These are phyloP conservation scores for Rhizophagus clarus DNA, from an alignment of 192 early-diverging fungal species.

Conservation along the genomic window DNA sequence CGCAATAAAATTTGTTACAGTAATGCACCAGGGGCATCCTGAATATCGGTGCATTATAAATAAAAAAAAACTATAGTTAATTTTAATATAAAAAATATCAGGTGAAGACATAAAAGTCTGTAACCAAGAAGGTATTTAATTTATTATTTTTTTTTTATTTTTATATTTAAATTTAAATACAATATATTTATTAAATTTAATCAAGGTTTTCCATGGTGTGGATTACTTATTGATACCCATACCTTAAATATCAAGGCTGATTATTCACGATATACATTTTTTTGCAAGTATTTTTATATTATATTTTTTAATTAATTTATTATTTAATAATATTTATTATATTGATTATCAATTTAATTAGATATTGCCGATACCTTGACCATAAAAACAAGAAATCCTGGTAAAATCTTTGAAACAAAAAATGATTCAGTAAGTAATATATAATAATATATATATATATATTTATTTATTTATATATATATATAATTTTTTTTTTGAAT, in stretches of 20 bases:
- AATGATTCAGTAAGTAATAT: slow-evolving; percentile 12
- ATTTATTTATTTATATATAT: too few species aligned
- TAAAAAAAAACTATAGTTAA: slow-evolving; percentile 2
- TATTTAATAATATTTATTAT: background rate
- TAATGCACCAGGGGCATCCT: slow-evolving; percentile 5
- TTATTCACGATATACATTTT: slow-evolving; percentile 57
- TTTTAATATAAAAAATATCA: background rate
- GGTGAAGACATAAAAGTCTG: background rate
- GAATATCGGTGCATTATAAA: slow-evolving; percentile 14
- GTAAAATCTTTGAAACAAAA: slow-evolving; percentile 7
- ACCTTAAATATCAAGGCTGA: slow-evolving; percentile 71
- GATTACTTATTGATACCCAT: slow-evolving; percentile 69
- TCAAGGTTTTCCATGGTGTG: slow-evolving; percentile 83
- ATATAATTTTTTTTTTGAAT: background rate
- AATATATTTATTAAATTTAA: background rate
- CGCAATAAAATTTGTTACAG: slow-evolving; percentile 8
- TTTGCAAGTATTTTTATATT: slow-evolving; percentile 37
- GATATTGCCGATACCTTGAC: slow-evolving; percentile 42
- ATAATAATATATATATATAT: too few species aligned
- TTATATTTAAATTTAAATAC: background rate
- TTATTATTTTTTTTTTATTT: background rate
- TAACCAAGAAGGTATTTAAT: background rate
- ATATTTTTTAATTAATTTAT: background rate
- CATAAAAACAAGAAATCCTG: slow-evolving; percentile 37
- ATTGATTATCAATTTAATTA: background rate